These are phyloP conservation scores for Lactifluus echinatus DNA, from an alignment of 768 basidiomycete genomes.

Conservation along the genomic window DNA sequence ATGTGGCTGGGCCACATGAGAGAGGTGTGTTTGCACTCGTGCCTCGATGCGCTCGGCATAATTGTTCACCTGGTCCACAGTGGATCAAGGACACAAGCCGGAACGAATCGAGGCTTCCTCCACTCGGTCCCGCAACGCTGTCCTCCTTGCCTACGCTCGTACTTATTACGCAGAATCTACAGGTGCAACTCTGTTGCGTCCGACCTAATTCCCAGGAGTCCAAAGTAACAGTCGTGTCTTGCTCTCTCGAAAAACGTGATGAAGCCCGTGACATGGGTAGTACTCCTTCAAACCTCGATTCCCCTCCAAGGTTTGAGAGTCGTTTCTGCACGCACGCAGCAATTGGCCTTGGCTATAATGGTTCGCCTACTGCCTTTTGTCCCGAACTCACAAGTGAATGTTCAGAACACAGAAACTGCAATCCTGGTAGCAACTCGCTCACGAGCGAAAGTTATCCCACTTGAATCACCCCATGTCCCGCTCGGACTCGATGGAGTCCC, in stretches of 20 bases:
- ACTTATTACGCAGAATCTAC: constrained; percentile 17
- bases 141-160: constrained; percentile 12
- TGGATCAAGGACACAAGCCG: constrained; percentile 8
- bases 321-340: constrained; percentile 14
- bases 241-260: constrained; percentile 17
- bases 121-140: constrained; percentile 15
- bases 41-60: not conserved
- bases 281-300: not conserved
- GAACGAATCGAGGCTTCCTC: constrained; percentile 15
- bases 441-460: not conserved
- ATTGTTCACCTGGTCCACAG: constrained; percentile 1
- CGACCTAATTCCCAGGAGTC: not conserved
- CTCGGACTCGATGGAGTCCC: constrained; percentile 9
- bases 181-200: constrained; percentile 8
- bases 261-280: constrained; percentile 4
- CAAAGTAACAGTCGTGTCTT: constrained; percentile 8
- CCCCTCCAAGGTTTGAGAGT: not conserved
- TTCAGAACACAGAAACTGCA: constrained; percentile 7
- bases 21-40: constrained; percentile 40
- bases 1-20: constrained; percentile 53
- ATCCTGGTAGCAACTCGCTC: constrained; percentile 20
- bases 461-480: not conserved
- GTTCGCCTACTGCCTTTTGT: not conserved
- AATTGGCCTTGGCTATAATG: constrained; percentile 18
- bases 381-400: not conserved